Evolutionary conservation across 208 protist species (phyloP).

Genomic region (Novymonas esmeraldas): DNA sequence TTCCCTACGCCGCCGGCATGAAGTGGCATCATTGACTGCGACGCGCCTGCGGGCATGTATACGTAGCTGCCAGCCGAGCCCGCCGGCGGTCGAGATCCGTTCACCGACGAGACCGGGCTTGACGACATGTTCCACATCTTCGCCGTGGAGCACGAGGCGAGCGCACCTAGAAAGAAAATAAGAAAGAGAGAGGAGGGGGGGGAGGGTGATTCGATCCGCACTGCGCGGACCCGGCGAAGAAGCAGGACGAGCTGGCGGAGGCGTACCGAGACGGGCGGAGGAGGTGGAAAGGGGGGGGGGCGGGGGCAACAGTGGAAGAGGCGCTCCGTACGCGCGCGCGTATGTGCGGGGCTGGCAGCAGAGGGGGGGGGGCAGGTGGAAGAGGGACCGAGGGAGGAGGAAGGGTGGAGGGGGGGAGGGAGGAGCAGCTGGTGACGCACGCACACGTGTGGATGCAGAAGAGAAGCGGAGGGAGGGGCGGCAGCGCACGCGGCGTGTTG

Average conservation of each 20-base stretch:
- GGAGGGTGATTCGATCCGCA: background rate
- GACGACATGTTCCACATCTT: slow-evolving; percentile 50
- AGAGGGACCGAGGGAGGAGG: no score
- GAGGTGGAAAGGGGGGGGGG: background rate
- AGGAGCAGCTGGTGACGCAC: no score
- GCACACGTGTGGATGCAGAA: no score
- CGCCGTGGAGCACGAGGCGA: background rate
- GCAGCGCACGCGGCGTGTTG: no score
- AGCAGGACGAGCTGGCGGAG: background rate
- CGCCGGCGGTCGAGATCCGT: slow-evolving; percentile 21
- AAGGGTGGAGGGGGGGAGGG: no score
- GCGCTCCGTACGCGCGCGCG: no score
- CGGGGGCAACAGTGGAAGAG: no score
- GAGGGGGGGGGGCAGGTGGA: no score
- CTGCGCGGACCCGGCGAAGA: slow-evolving; percentile 1
- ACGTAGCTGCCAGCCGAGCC: slow-evolving; percentile 38
- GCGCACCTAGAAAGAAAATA: slow-evolving; percentile 2
- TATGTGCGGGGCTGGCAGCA: no score
- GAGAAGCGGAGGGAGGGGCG: no score
- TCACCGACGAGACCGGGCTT: slow-evolving; percentile 35
- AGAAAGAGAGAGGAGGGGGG: background rate
- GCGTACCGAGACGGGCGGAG: background rate
- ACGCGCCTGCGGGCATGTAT: slow-evolving; percentile 36
- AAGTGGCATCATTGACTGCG: slow-evolving; percentile 39
- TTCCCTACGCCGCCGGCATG: slow-evolving; percentile 21